These are phyloP conservation scores for Aristolochia californica DNA, from an alignment of 164 flowering plant genomes.

Conservation along the genomic window DNA sequence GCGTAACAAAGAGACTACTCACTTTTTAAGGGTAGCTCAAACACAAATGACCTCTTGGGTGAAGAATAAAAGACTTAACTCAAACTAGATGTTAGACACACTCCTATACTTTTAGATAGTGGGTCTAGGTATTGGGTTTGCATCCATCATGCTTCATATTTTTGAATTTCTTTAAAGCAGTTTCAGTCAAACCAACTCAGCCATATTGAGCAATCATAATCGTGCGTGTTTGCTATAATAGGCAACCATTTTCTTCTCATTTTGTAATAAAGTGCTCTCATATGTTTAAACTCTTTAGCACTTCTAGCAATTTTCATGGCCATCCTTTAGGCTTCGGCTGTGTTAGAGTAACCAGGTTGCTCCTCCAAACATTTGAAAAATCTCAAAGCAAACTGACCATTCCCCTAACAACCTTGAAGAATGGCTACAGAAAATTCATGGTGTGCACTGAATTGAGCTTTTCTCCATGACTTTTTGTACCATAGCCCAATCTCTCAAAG, in stretches of 20 bases:
- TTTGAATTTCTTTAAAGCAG: slow-evolving; percentile 40
- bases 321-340: slow-evolving; percentile 61
- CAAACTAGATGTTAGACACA: no score
- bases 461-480: slow-evolving; percentile 47
- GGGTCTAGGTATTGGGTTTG: slow-evolving; percentile 45
- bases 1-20: no score
- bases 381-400: slow-evolving; percentile 36
- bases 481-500: slow-evolving; percentile 39
- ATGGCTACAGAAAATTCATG: slow-evolving; percentile 52
- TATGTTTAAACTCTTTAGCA: slow-evolving; percentile 68
- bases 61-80: no score
- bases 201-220: slow-evolving; percentile 81
- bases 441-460: slow-evolving; percentile 36
- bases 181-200: slow-evolving; percentile 66
- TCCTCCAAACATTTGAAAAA: slow-evolving; percentile 75
- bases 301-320: slow-evolving; percentile 69
- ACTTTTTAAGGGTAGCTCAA: no score
- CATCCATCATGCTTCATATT: slow-evolving; percentile 55
- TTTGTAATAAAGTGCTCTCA: slow-evolving; percentile 62
- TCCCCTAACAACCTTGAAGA: slow-evolving; percentile 26
- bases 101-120: no score
- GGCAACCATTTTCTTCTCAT: slow-evolving; percentile 55
- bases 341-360: slow-evolving; percentile 45
- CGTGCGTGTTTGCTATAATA: slow-evolving; percentile 59
- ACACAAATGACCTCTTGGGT: no score